Percentiles rank a stretch among this genome's conserved stretches.
These are phyloP conservation scores for Paecilomyces sp. DNA, from an alignment of 2,329 filamentous ascomycete genomes.

Conservation along the genomic window DNA sequence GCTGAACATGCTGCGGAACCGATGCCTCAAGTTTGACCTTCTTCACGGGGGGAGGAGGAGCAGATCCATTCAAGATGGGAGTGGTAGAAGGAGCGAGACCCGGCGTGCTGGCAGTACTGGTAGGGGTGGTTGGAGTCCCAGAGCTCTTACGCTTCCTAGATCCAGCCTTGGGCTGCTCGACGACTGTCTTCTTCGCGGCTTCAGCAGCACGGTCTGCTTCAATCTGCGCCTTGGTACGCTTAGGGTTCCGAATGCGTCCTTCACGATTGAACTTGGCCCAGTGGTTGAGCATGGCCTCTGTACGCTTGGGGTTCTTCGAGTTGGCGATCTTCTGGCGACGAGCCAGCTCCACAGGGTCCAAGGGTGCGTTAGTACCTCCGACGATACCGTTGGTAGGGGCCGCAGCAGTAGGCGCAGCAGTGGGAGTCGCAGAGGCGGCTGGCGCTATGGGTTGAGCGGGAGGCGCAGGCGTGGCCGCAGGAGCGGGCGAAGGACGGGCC, in stretches of 20 bases:
- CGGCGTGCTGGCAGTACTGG: too few species aligned
- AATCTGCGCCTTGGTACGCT: conserved; percentile 38
- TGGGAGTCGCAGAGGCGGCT: not conserved
- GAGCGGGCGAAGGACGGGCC: not conserved
- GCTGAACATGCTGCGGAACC: conserved; percentile 11
- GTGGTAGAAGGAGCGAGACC: not conserved
- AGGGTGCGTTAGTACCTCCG: conserved; percentile 9
- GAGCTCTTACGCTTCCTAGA: conserved; percentile 16
- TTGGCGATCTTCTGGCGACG: conserved; percentile 33
- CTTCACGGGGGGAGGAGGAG: not conserved
- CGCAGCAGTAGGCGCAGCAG: conserved; percentile 3
- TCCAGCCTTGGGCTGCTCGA: conserved; percentile 16
- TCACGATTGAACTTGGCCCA: conserved; percentile 38
- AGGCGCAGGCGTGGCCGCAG: not conserved
- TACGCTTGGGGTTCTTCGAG: conserved; percentile 38
- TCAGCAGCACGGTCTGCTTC: conserved; percentile 31
- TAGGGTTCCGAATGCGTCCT: conserved; percentile 36
- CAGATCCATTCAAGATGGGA: not conserved
- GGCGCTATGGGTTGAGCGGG: not conserved
- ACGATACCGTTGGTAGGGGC: not conserved
- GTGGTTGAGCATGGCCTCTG: conserved; percentile 39
- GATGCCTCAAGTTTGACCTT: conserved; percentile 1
- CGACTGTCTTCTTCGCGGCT: conserved; percentile 15
- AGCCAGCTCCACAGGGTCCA: conserved; percentile 23
- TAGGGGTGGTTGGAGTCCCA: not conserved